Percentiles rank a stretch among this genome's conserved stretches.
Conservation (phyloP, 1,284 basidiomycete genomes). For the Apiotrichum gamsii region DNA sequence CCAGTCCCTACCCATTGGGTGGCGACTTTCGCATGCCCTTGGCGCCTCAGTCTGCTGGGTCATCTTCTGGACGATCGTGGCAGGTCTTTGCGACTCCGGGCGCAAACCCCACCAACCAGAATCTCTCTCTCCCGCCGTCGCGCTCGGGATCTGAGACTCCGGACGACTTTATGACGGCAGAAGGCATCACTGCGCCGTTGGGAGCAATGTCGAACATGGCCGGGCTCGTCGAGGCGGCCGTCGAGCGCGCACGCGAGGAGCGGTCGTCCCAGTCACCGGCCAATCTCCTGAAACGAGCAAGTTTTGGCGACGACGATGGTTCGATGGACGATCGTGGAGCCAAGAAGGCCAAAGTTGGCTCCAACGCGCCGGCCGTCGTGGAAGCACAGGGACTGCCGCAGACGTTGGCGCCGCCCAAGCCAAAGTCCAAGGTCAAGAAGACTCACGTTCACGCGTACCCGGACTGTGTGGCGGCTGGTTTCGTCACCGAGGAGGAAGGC, state of each 20-base stretch:
- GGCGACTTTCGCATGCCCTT: neutral
- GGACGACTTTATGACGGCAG: slow-evolving; percentile 37
- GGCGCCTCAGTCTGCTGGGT: neutral
- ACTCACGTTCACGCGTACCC: slow-evolving; percentile 44
- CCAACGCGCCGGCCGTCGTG: slow-evolving; percentile 18
- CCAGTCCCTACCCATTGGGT: neutral
- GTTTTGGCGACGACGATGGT: slow-evolving; percentile 8
- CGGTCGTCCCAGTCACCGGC: too few relatives aligned
- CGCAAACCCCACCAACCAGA: slow-evolving; percentile 4
- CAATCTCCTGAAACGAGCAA: slow-evolving; percentile 1
- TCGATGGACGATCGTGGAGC: slow-evolving; percentile 2
- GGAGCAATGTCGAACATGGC: slow-evolving; percentile 46
- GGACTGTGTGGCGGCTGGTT: slow-evolving; percentile 49
- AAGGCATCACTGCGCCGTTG: slow-evolving; percentile 44
- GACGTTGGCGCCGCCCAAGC: slow-evolving; percentile 17
- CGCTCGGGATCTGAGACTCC: slow-evolving; percentile 35
- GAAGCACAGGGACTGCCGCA: slow-evolving; percentile 37
- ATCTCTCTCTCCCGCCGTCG: slow-evolving; percentile 39
- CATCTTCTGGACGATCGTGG: slow-evolving; percentile 1
- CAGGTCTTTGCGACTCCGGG: slow-evolving; percentile 4
- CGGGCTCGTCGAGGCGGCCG: slow-evolving; percentile 46
- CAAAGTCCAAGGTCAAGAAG: slow-evolving; percentile 26
- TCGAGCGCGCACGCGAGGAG: slow-evolving; percentile 44
- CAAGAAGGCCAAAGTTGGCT: slow-evolving; percentile 27
- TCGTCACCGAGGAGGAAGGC: slow-evolving; percentile 71